Conservation (phyloP, 345 rosid species). For the Viola odorata region DNA sequence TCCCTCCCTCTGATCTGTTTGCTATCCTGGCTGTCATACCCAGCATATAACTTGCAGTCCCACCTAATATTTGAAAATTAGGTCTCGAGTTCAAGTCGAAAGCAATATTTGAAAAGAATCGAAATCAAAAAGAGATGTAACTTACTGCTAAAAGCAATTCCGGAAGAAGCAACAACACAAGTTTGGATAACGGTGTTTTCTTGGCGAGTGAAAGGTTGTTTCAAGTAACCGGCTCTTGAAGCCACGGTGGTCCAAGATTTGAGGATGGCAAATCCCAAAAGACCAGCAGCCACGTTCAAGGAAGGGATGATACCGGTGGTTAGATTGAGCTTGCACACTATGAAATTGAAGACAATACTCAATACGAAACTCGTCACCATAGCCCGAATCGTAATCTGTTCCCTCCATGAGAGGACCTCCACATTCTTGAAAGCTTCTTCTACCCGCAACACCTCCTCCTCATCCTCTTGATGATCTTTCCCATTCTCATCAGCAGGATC, state of each 20-base stretch:
- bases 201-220: conserved; percentile 64
- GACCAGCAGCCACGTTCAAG: conserved; percentile 66
- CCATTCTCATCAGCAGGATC: too few relatives aligned
- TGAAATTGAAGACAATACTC: conserved; percentile 59
- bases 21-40: too few relatives aligned
- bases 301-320: conserved; percentile 74
- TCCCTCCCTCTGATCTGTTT: conserved; percentile 32
- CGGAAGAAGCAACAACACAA: conserved; percentile 74
- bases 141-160: conserved; percentile 71
- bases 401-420: conserved; percentile 56
- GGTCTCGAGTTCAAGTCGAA: too few relatives aligned
- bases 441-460: conserved; percentile 26
- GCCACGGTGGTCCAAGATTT: conserved; percentile 60
- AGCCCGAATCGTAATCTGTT: conserved; percentile 62
- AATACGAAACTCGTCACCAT: conserved; percentile 50
- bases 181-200: conserved; percentile 81
- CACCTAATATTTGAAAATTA: too few relatives aligned
- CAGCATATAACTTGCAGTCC: too few relatives aligned
- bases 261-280: conserved; percentile 63
- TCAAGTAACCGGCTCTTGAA: conserved; percentile 32
- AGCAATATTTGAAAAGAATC: not conserved
- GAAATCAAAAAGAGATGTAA: not conserved
- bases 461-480: too few relatives aligned
- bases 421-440: conserved; percentile 45
- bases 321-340: conserved; percentile 64